Percentiles rank a stretch among this genome's conserved stretches.
Evolutionary conservation across 139 green algal genomes (phyloP).

Genomic region (Chlorella sp.): DNA sequence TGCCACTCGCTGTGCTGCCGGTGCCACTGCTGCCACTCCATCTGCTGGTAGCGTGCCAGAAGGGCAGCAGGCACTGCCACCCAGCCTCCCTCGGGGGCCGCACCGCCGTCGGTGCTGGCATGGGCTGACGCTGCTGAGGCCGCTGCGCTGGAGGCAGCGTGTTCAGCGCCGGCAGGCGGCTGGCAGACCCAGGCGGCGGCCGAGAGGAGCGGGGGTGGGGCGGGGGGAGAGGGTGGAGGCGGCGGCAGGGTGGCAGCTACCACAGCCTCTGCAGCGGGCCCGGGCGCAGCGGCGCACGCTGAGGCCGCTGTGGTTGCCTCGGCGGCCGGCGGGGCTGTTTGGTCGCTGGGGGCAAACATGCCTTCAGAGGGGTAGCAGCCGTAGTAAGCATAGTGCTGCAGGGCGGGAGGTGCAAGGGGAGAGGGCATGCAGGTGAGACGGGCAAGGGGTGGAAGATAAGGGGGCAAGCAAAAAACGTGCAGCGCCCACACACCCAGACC

Average conservation of each 20-base stretch:
- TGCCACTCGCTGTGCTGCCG: conserved; percentile 29
- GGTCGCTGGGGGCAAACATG: neutral
- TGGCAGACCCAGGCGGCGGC: conserved; percentile 20
- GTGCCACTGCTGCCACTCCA: conserved; percentile 46
- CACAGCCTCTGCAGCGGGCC: neutral
- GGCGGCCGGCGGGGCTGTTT: neutral
- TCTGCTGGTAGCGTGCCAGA: conserved; percentile 38
- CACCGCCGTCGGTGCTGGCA: neutral
- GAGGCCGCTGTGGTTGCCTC: neutral
- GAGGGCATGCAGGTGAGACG: neutral
- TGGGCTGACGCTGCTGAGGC: neutral
- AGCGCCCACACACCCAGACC: neutral
- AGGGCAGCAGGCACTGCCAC: conserved; percentile 21
- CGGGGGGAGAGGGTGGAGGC: conserved; percentile 12
- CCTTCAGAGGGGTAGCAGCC: conserved; percentile 15
- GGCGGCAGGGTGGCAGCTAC: neutral
- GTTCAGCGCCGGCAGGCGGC: neutral
- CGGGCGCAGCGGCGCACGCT: neutral
- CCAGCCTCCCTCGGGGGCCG: neutral
- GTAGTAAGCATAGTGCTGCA: conserved; percentile 29
- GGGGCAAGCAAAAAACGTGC: neutral
- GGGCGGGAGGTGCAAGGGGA: neutral
- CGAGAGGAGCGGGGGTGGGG: conserved; percentile 13
- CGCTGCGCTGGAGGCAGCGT: neutral
- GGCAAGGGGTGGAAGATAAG: neutral